phyloP scores from a whole-genome alignment of 805 yeast species.

The Diddensiella caesifluorescens region DNA sequence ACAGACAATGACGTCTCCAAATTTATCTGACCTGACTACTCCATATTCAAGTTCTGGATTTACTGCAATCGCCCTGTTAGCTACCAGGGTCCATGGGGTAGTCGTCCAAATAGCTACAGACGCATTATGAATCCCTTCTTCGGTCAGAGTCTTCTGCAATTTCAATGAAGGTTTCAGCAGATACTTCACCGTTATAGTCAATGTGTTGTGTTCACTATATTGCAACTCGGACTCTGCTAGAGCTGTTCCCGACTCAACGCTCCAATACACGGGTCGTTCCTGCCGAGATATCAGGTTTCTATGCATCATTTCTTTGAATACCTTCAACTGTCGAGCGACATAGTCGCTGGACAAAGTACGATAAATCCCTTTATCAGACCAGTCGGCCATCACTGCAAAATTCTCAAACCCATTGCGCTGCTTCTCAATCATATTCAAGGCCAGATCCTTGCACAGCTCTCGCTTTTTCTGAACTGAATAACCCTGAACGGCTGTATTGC shows the following conservation, averaged over 20 bases:
- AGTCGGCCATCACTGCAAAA: slow-evolving; percentile 81
- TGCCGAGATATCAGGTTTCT: slow-evolving; percentile 73
- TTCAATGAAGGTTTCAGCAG: slow-evolving; percentile 40
- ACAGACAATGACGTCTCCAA: slow-evolving; percentile 48
- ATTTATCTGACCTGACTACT: slow-evolving; percentile 34
- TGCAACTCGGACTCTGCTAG: slow-evolving; percentile 95
- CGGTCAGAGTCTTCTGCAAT: slow-evolving; percentile 7
- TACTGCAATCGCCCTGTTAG: slow-evolving; percentile 78
- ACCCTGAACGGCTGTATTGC: slow-evolving; percentile 23
- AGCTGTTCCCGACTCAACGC: slow-evolving; percentile 89
- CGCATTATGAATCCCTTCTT: slow-evolving; percentile 3
- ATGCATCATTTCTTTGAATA: slow-evolving; percentile 61
- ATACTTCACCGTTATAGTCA: slow-evolving; percentile 63
- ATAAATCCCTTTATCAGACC: slow-evolving; percentile 51
- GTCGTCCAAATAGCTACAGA: slow-evolving; percentile 79
- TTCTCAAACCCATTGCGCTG: slow-evolving; percentile 62
- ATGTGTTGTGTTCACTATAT: slow-evolving; percentile 70
- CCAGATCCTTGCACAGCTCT: slow-evolving; percentile 61
- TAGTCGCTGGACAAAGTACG: slow-evolving; percentile 64
- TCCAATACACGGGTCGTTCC: slow-evolving; percentile 96
- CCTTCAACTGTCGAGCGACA: slow-evolving; percentile 67
- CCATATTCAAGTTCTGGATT: slow-evolving; percentile 57
- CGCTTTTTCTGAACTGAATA: slow-evolving; percentile 52
- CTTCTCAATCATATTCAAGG: slow-evolving; percentile 53
- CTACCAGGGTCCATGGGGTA: slow-evolving; percentile 95